Percentiles rank a stretch among this genome's conserved stretches.
These are phyloP conservation scores for Kernera saxatilis DNA, from an alignment of 345 rosid species.

Conservation along the genomic window DNA sequence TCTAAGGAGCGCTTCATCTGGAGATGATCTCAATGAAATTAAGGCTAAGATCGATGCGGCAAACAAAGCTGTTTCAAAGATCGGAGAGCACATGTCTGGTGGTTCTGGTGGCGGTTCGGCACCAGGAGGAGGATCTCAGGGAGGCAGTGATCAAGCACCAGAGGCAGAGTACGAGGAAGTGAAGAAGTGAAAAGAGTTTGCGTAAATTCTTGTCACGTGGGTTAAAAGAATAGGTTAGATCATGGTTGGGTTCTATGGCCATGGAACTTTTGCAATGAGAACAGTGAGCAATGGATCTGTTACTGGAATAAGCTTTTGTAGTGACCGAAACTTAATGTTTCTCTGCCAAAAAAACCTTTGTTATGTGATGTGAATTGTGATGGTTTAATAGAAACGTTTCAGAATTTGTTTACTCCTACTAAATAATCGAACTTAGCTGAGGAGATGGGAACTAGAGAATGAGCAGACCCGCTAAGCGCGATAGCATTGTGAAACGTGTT, in stretches of 20 bases:
- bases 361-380: slow-evolving; percentile 7
- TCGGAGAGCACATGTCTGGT: slow-evolving; percentile 76
- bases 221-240: slow-evolving; percentile 17
- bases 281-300: background rate
- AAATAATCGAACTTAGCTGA: background rate
- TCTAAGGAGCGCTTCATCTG: slow-evolving; percentile 56
- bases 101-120: slow-evolving; percentile 44
- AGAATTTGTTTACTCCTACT: background rate
- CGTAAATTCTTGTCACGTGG: slow-evolving; percentile 11
- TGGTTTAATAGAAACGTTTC: background rate
- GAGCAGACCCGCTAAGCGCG: background rate
- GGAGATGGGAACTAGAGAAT: background rate
- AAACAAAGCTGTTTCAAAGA: slow-evolving; percentile 83
- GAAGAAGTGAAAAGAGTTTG: slow-evolving; percentile 39
- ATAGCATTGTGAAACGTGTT: background rate
- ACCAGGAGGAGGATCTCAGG: slow-evolving; percentile 57
- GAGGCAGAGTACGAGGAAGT: slow-evolving; percentile 91
- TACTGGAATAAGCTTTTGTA: slow-evolving; percentile 20
- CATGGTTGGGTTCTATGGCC: background rate
- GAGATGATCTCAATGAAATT: slow-evolving; percentile 57
- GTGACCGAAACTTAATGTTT: background rate
- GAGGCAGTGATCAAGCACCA: slow-evolving; percentile 66
- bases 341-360: background rate
- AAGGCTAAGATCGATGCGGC: slow-evolving; percentile 73
- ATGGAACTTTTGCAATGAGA: background rate